phyloP scores from a whole-genome alignment of 1,284 basidiomycete species.

The Cystobasidium slooffiae region DNA sequence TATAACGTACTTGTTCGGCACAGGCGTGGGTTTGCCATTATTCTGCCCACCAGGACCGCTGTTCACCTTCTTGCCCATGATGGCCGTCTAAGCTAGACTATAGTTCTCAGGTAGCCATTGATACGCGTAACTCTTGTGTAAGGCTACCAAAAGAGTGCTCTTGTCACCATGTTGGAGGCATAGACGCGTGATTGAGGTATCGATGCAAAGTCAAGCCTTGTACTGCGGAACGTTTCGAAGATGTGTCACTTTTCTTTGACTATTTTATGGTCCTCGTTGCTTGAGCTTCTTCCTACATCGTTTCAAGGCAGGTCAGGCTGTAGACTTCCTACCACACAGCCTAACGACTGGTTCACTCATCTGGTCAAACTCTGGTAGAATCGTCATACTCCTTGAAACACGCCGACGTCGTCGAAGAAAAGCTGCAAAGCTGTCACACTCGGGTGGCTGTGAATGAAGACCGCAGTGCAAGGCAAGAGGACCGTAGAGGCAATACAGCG shows the following conservation, averaged over 20 bases:
- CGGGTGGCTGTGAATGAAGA: slow-evolving; percentile 1
- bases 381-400: too few species aligned
- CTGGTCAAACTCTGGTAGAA: too few species aligned
- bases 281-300: not conserved
- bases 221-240: not conserved
- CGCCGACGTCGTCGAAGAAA: too few species aligned
- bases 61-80: slow-evolving; percentile 29
- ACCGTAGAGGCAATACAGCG: not conserved
- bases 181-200: not conserved
- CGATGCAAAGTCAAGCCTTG: not conserved
- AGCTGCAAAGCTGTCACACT: slow-evolving; percentile 4
- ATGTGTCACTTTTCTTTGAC: slow-evolving; percentile 3
- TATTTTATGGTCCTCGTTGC: not conserved
- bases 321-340: not conserved
- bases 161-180: too few species aligned
- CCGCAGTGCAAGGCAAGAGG: not conserved
- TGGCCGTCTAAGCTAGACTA: not conserved
- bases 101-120: too few species aligned
- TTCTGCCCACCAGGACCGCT: not conserved
- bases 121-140: too few species aligned
- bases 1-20: slow-evolving; percentile 6
- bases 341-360: not conserved
- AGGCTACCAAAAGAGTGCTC: too few species aligned
- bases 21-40: not conserved
- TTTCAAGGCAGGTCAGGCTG: not conserved